Base-by-base conservation (phyloP, 2,329 filamentous ascomycete species). In the Arthroderma uncinatum region DNA sequence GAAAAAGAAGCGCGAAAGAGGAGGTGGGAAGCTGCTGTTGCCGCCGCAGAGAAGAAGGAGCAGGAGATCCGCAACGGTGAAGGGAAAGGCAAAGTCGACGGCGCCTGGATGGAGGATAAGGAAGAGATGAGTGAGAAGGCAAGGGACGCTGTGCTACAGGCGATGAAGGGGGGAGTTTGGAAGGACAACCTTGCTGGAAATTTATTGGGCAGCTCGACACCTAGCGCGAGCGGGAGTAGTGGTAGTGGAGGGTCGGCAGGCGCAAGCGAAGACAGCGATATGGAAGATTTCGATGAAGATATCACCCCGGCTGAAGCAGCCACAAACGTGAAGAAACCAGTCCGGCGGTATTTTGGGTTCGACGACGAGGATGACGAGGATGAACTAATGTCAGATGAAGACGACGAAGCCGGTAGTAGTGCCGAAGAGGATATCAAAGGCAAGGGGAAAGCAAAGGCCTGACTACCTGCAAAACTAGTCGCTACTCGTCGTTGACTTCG, bases 51-150 rank as follows among this genome's bases (percentile, higher is more conserved):
- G 70, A 81, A 83, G 60, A 86, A 84, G 64, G 86, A 95, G 65
- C 85, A 89, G 36, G 91, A 95, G 67, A 82, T 96, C 54, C 85
- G 82, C 70, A 83, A 84, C 59, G 80, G 62, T 80, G 82, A 64
- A 82, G 84, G 56, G 79, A 85, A 70, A 72, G 77, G 75, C 16
- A 75, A 80, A 60, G 63, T 96, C 40, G 89, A 96, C 66, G 89
- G 89, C 0, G 87, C 92, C 68, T 98, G 92, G 90, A 84, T 97
- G 40, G 93, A 98, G 69, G 86, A 89, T 62, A 95, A 94, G 71
- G 91, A 96, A 64, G 90, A 95, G 68, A 87, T 86, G 25, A 85
- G 82, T 62, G 89, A 94, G 74, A 86, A 87, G 70, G 92, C 90
- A 0, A 79, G 86, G 2, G 88, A 92, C 67, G 85, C 86, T 14